Conservation (phyloP, 2,329 filamentous ascomycete species). For the Thelonectria olida region DNA sequence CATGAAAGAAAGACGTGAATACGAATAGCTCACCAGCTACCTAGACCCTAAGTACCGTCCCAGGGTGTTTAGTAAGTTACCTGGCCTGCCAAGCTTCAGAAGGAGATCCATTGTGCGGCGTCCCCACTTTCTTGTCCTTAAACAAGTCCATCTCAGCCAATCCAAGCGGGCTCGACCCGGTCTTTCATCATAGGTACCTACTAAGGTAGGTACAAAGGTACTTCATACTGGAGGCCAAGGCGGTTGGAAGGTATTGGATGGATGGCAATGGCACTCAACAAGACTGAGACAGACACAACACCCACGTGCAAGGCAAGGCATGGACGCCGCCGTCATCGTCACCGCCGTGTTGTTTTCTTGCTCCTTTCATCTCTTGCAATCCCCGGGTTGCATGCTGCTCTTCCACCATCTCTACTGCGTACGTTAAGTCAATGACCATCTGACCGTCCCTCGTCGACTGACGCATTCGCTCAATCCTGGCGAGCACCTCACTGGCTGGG, state of each 20-base stretch:
- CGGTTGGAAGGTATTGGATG: background rate
- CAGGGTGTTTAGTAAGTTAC: too few relatives aligned
- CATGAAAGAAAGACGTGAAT: too few relatives aligned
- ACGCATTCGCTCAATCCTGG: background rate
- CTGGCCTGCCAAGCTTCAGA: too few relatives aligned
- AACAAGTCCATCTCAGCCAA: constrained; percentile 7
- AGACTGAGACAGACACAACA: constrained; percentile 5
- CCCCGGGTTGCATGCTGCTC: background rate
- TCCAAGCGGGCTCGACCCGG: constrained; percentile 11
- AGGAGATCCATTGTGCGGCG: too few relatives aligned
- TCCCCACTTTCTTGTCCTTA: constrained; percentile 7
- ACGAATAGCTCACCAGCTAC: too few relatives aligned
- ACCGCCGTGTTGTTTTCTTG: constrained; percentile 8
- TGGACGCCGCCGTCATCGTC: constrained; percentile 5
- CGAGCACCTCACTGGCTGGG: background rate
- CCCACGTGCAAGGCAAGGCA: constrained; percentile 17
- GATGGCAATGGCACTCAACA: constrained; percentile 15
- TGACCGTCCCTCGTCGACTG: background rate
- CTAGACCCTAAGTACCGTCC: too few relatives aligned
- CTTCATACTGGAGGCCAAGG: background rate
- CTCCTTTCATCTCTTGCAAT: background rate
- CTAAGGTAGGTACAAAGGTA: too few relatives aligned
- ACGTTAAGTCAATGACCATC: background rate
- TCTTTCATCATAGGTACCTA: constrained; percentile 20
- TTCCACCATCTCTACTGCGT: background rate